These are phyloP conservation scores for Rhododendron griersonianum DNA, from an alignment of 148 eudicot species.

Conservation along the genomic window DNA sequence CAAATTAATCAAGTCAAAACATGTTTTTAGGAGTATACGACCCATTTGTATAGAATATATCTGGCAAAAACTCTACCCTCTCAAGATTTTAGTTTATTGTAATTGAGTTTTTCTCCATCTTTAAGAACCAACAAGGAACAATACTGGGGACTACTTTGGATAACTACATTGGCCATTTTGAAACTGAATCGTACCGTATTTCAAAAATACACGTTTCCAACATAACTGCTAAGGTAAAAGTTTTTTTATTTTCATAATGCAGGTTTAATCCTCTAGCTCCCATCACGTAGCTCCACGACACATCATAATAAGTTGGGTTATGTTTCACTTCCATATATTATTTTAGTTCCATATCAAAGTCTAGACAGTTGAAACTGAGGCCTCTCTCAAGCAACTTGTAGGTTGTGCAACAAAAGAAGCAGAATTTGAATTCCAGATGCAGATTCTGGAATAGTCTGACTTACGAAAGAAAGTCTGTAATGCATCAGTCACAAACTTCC, in stretches of 20 bases:
- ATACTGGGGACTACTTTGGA: not conserved
- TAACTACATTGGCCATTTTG: not conserved
- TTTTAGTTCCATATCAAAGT: not conserved
- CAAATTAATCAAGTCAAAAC: not conserved
- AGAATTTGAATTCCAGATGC: constrained; percentile 4
- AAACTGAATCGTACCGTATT: not conserved
- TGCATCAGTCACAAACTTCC: not conserved
- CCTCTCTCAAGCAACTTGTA: not conserved
- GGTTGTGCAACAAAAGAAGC: not conserved
- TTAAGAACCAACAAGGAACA: not conserved
- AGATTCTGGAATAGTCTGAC: not conserved
- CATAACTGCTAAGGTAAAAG: not conserved
- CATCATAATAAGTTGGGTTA: not conserved
- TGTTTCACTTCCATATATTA: not conserved
- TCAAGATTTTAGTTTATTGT: not conserved
- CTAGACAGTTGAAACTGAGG: not conserved
- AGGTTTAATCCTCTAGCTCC: not conserved
- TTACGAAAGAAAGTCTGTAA: not conserved
- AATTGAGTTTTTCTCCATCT: not conserved
- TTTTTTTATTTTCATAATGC: not conserved
- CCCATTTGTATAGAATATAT: not conserved
- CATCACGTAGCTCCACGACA: not conserved
- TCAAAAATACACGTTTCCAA: not conserved
- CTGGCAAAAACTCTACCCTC: not conserved
- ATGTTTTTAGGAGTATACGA: not conserved